Conservation (phyloP, 345 rosid genomes). For the Cardamine occulta region DNA sequence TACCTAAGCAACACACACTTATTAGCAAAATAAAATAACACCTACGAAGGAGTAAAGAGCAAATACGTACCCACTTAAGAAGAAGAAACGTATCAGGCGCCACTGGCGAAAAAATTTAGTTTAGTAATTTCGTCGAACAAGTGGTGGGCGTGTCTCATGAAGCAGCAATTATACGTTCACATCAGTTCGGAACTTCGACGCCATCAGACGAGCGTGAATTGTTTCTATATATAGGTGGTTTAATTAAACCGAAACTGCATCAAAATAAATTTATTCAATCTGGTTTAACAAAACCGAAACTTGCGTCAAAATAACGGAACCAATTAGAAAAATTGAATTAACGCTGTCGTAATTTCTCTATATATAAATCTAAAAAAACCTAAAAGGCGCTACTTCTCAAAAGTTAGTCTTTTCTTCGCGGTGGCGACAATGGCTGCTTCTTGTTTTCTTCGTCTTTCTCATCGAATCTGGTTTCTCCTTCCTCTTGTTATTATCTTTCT, state of each 20-base stretch:
- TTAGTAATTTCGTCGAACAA: constrained; percentile 15
- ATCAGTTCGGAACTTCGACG: not conserved
- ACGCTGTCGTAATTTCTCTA: not conserved
- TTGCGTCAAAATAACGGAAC: constrained; percentile 2
- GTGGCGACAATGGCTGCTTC: constrained; percentile 31
- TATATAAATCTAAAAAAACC: not conserved
- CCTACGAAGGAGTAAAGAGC: not conserved
- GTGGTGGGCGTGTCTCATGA: not conserved
- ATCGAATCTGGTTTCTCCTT: constrained; percentile 17
- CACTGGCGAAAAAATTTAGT: not conserved
- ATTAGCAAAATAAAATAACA: not conserved
- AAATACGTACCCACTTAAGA: constrained; percentile 11
- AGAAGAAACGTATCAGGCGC: constrained; percentile 3
- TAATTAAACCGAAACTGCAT: constrained; percentile 4
- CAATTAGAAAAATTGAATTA: not conserved
- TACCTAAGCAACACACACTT: not conserved
- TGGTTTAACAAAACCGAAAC: constrained; percentile 19
- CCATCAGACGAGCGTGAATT: not conserved
- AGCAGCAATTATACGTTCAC: not conserved
- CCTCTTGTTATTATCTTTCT: not conserved
- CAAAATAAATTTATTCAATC: not conserved
- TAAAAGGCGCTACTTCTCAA: constrained; percentile 15
- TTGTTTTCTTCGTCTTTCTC: not conserved
- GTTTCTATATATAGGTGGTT: not conserved
- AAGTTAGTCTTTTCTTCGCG: not conserved